These are phyloP conservation scores for Cytospora mali DNA, from an alignment of 2,329 filamentous ascomycete genomes.

Conservation along the genomic window DNA sequence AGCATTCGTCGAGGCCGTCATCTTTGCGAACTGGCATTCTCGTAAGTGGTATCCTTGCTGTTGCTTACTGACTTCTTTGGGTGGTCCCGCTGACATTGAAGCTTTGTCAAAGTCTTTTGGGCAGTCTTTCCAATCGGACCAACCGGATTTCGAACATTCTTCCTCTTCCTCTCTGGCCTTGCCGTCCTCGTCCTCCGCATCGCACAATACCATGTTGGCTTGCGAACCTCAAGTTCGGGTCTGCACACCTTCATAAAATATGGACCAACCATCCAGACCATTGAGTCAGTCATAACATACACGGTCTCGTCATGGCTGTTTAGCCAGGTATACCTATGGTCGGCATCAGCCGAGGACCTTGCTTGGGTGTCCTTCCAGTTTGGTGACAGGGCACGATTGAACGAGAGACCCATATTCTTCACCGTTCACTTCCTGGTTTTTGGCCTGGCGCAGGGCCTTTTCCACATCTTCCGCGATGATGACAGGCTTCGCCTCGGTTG, in stretches of 20 bases:
- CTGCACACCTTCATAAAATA: constrained; percentile 64
- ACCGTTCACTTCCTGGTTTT: constrained; percentile 70
- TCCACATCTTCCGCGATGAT: constrained; percentile 73
- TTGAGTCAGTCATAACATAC: constrained; percentile 77
- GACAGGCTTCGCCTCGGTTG: constrained; percentile 63
- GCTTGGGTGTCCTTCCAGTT: constrained; percentile 75
- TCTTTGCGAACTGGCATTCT: constrained; percentile 70
- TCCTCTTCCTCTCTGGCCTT: constrained; percentile 77
- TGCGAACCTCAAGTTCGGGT: constrained; percentile 70
- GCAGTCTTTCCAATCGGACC: constrained; percentile 81
- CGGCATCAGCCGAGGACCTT: constrained; percentile 55
- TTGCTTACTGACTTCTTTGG: no score
- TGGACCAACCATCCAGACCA: constrained; percentile 60
- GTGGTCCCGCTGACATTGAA: constrained; percentile 4
- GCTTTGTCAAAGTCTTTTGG: constrained; percentile 67
- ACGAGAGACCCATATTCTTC: constrained; percentile 84
- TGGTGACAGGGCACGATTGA: constrained; percentile 74
- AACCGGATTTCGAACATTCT: constrained; percentile 71
- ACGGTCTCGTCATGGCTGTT: constrained; percentile 77
- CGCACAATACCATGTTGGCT: constrained; percentile 75
- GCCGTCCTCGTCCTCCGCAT: constrained; percentile 84
- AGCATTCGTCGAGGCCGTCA: constrained; percentile 73
- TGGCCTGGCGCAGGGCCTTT: constrained; percentile 67
- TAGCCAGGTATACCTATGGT: constrained; percentile 79
- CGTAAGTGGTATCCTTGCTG: constrained; percentile 53